Base-by-base conservation (phyloP, 192 early-diverging fungal genomes). In the Gaertneriomyces sp. region DNA sequence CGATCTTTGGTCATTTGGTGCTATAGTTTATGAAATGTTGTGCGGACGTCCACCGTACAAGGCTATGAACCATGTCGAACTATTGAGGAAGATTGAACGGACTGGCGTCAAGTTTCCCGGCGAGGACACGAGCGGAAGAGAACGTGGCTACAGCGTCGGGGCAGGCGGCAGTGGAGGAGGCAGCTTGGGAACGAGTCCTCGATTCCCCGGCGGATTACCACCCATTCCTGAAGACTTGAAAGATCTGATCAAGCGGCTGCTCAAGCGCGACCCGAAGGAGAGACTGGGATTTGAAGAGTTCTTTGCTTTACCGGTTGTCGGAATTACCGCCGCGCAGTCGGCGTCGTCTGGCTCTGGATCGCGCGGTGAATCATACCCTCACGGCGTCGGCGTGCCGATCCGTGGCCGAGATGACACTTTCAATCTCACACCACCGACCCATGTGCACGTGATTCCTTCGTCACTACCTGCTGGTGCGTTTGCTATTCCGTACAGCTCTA, bases 1-100 rank as follows among this genome's bases (percentile, higher is more conserved):
- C 0, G 97, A 99, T 76, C 69, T 99, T 19, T 99, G 97, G 97
- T 92, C 89, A 58, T 88, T 98, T 6, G 97, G 97, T 10, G 90
- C 92, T 2, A 93, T 99, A 17, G 68, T 93, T 3, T 99, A 93
- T 73, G 95, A 98, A 72, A 93, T 97, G 89, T 81, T 92, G 49
- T 84, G 89, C 4, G 95, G 95, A 10, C 82, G 84, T 40, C 91
- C 93, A 38, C 97, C 97, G 1, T 99, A 93, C 74, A 83, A 87
- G 44, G 97, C 97, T 1, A 85, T 82, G 52, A 98, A 96, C 73
- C 92, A 99, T 64, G 83, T 97, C 7, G 97, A 98, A 55, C 76
- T 99, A 41, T 76, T 98, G 46, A 76, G 88, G 17, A 91, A 89
- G 73, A 99, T 99, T 60, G 94, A 99, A 68, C 74, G 81, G 43